These are phyloP conservation scores for Dimocarpus longan DNA, from an alignment of 345 rosid genomes.

Conservation along the genomic window DNA sequence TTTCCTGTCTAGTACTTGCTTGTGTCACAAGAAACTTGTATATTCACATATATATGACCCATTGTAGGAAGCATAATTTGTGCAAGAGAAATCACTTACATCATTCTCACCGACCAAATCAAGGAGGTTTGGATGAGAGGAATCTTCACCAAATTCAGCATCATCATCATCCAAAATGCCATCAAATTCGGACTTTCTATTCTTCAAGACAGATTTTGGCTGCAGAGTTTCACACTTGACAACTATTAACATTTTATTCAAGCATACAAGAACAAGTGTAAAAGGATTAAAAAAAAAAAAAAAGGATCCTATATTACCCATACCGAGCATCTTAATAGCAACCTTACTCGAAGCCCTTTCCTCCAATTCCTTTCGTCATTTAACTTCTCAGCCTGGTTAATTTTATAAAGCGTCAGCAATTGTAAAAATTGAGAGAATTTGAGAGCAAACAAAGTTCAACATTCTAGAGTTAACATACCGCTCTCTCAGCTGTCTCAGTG, in stretches of 20 bases:
- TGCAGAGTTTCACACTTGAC: constrained; percentile 33
- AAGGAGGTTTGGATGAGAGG: constrained; percentile 43
- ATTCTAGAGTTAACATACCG: constrained; percentile 50
- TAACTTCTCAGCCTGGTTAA: constrained; percentile 67
- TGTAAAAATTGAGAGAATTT: not conserved
- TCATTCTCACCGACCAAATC: constrained; percentile 51
- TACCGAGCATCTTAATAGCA: constrained; percentile 90
- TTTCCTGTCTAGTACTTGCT: no score
- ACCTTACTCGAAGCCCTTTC: constrained; percentile 92
- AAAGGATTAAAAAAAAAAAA: not conserved
- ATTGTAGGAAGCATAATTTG: not conserved
- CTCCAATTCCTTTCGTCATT: constrained; percentile 96
- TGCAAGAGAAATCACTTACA: constrained; percentile 36
- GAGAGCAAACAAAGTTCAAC: not conserved
- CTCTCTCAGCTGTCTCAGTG: constrained; percentile 72
- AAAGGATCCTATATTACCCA: not conserved
- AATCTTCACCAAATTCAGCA: constrained; percentile 52
- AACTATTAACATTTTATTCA: not conserved
- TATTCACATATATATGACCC: no score
- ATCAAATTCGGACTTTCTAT: constrained; percentile 68
- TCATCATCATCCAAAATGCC: constrained; percentile 66
- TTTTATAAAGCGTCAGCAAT: constrained; percentile 12
- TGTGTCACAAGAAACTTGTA: no score
- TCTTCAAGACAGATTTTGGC: constrained; percentile 94
- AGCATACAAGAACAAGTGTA: not conserved